Evolutionary conservation across 805 yeast genomes (phyloP).

Genomic region (Torulaspora maleeae): DNA sequence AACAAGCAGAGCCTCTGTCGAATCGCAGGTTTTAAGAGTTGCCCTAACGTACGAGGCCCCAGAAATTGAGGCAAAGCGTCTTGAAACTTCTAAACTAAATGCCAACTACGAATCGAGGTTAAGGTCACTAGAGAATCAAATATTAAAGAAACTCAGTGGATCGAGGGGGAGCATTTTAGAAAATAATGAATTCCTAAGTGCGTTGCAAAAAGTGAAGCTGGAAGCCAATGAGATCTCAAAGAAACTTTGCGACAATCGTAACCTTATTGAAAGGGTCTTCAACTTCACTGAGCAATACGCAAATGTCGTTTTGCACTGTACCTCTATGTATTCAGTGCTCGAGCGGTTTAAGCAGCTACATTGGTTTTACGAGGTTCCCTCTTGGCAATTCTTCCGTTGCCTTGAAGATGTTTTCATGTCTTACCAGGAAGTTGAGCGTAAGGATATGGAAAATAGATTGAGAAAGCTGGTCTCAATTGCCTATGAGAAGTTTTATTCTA

Average conservation of each 20-base stretch:
- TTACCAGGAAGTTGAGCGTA: constrained; percentile 8
- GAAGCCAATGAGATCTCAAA: constrained; percentile 53
- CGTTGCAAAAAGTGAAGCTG: constrained; percentile 59
- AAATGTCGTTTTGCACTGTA: constrained; percentile 53
- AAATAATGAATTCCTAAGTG: constrained; percentile 52
- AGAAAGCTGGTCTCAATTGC: constrained; percentile 37
- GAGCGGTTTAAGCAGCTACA: constrained; percentile 41
- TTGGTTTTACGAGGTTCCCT: constrained; percentile 55
- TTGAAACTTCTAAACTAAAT: constrained; percentile 49
- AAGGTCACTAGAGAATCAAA: constrained; percentile 50
- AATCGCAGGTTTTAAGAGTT: constrained; percentile 55
- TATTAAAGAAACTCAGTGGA: constrained; percentile 54
- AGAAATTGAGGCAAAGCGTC: constrained; percentile 56
- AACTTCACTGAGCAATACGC: constrained; percentile 43
- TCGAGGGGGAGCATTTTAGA: constrained; percentile 63
- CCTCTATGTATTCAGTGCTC: constrained; percentile 47
- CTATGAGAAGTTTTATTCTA: constrained; percentile 44
- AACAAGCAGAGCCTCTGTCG: constrained; percentile 62
- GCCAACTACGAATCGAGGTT: constrained; percentile 56
- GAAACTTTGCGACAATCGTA: constrained; percentile 51
- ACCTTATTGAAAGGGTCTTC: constrained; percentile 53
- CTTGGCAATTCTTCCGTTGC: constrained; percentile 40
- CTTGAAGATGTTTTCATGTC: constrained; percentile 32
- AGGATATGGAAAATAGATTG: constrained; percentile 19
- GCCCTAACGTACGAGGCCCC: constrained; percentile 56